These are phyloP conservation scores for Penicillium sp. DNA, from an alignment of 2,329 filamentous ascomycete species.

Conservation along the genomic window DNA sequence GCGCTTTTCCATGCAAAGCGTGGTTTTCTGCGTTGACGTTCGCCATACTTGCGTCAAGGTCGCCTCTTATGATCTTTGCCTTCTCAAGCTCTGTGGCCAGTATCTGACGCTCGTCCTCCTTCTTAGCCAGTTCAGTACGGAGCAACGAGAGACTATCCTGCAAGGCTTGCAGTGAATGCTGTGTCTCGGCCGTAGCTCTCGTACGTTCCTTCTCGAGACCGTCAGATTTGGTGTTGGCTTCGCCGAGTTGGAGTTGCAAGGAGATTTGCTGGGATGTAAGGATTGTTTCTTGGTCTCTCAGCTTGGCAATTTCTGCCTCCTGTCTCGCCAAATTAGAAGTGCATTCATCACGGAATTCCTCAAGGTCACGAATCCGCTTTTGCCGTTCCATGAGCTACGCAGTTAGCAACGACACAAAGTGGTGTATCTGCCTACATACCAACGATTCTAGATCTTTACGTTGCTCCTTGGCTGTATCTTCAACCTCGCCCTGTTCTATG, in stretches of 20 bases:
- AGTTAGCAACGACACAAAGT: conserved; percentile 20
- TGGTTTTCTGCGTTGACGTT: conserved; percentile 32
- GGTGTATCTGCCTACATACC: conserved; percentile 21
- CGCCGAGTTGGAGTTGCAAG: conserved; percentile 27
- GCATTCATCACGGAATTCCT: conserved; percentile 19
- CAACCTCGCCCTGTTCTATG: conserved; percentile 25
- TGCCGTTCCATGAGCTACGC: conserved; percentile 28
- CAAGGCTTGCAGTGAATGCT: conserved; percentile 13
- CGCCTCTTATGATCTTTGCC: conserved; percentile 21
- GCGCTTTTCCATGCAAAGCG: conserved; percentile 29
- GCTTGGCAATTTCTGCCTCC: conserved; percentile 26
- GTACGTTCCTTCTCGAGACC: conserved; percentile 27
- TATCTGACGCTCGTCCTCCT: conserved; percentile 36
- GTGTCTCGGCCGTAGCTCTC: conserved; percentile 12
- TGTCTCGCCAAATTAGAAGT: conserved; percentile 19
- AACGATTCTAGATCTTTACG: conserved; percentile 20
- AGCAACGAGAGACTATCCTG: conserved; percentile 9
- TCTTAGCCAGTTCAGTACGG: conserved; percentile 19
- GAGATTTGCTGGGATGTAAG: conserved; percentile 24
- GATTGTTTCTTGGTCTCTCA: conserved; percentile 27
- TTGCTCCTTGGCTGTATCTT: conserved; percentile 20
- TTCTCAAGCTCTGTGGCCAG: conserved; percentile 19
- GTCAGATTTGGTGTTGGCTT: conserved; percentile 26
- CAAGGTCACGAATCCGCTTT: conserved; percentile 27
- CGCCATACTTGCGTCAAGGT: conserved; percentile 26